phyloP scores from a whole-genome alignment of 2,329 filamentous ascomycete genomes.

The Cytospora paraplurivora region DNA sequence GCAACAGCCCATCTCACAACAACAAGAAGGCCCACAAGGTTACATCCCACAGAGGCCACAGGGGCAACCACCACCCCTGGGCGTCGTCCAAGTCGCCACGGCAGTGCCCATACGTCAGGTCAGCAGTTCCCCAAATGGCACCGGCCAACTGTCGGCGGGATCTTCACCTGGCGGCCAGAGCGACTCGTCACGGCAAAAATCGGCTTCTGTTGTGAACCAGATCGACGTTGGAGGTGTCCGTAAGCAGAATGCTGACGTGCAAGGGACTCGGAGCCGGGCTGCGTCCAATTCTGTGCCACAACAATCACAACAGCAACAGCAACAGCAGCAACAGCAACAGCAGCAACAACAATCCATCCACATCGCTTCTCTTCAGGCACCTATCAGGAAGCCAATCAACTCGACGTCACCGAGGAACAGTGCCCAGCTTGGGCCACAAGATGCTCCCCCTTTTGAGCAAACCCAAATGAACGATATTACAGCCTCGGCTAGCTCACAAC shows the following conservation, averaged over 20 bases:
- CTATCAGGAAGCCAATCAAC: constrained; percentile 18
- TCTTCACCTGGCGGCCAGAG: constrained; percentile 23
- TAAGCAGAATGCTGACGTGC: constrained; percentile 18
- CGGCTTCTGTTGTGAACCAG: constrained; percentile 28
- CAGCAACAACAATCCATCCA: constrained; percentile 21
- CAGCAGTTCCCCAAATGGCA: constrained; percentile 22
- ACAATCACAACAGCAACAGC: background rate
- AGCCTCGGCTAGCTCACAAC: constrained; percentile 4
- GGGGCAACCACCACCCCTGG: constrained; percentile 20
- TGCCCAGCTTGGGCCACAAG: constrained; percentile 21
- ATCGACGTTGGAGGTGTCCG: constrained; percentile 26
- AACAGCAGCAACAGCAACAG: no score
- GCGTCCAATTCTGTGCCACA: constrained; percentile 14
- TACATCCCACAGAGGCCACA: constrained; percentile 4
- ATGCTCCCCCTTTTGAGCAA: constrained; percentile 4
- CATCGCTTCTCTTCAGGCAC: constrained; percentile 28
- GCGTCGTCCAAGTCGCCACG: constrained; percentile 25
- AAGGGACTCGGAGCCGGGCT: constrained; percentile 24
- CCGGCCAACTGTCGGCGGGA: constrained; percentile 12
- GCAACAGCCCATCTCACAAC: constrained; percentile 28
- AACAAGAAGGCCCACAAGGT: constrained; percentile 25
- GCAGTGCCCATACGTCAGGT: constrained; percentile 29
- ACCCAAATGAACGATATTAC: background rate
- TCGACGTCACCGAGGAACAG: constrained; percentile 17
- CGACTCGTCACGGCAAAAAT: constrained; percentile 17